phyloP scores from a whole-genome alignment of 768 basidiomycete species.

The Daedaleopsis sinensis region DNA sequence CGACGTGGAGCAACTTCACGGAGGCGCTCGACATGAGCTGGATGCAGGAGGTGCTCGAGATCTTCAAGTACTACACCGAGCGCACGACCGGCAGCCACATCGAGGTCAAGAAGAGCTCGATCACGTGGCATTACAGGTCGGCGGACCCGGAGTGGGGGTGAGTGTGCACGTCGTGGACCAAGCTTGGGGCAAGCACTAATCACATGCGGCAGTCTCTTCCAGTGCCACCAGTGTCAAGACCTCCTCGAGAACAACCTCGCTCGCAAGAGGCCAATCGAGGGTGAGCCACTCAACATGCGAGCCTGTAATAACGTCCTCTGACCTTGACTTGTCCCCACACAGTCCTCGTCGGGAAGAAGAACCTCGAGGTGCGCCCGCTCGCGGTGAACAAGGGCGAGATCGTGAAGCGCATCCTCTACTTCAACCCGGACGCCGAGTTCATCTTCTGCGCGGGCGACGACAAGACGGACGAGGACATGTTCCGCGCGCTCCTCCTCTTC shows the following conservation, averaged over 20 bases:
- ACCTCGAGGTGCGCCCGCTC: constrained; percentile 93
- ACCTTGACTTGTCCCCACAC: background rate
- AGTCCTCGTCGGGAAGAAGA: constrained; percentile 98
- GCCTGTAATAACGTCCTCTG: background rate
- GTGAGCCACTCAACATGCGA: constrained; percentile 39
- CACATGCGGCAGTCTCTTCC: constrained; percentile 74
- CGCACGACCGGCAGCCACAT: constrained; percentile 95
- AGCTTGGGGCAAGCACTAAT: too few species aligned
- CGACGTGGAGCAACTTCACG: constrained; percentile 88
- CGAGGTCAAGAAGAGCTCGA: constrained; percentile 95
- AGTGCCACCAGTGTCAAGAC: constrained; percentile 96
- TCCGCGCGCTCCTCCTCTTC: constrained; percentile 82
- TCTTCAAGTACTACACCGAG: constrained; percentile 97
- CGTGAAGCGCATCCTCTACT: constrained; percentile 90
- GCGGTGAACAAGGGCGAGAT: constrained; percentile 99
- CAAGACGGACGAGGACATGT: constrained; percentile 99
- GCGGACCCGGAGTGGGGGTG: constrained; percentile 96
- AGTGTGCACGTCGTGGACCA: constrained; percentile 34
- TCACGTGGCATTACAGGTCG: constrained; percentile 97
- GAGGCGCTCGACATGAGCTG: constrained; percentile 93
- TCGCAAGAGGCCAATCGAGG: constrained; percentile 93
- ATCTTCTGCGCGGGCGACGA: constrained; percentile 99
- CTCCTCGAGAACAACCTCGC: constrained; percentile 93
- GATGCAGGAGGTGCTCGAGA: constrained; percentile 94
- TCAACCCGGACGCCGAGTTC: constrained; percentile 93